Evolutionary conservation across 2,329 filamentous ascomycete genomes (phyloP), one percentile per base, ranked within the genome.

Genomic region (Mycosphaerella sp.): DNA sequence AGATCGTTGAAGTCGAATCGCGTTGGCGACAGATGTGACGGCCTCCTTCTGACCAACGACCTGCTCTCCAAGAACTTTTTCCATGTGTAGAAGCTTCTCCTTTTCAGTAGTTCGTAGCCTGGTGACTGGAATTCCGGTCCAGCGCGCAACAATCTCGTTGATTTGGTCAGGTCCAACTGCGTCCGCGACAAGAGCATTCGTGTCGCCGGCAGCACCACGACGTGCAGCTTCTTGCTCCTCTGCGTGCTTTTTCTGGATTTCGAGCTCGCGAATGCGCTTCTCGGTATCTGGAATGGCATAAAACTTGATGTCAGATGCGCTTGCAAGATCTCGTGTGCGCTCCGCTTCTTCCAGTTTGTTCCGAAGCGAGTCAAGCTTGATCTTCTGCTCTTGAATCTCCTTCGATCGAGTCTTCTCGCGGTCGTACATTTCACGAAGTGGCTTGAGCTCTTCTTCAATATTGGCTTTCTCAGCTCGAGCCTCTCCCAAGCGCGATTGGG

Each of bases 11-110:
- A 98, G 81, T 60, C 93, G 85, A 67, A 98, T 98, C 50, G 93
- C 90, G 66, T 98, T 97, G 51, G 92, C 92, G 32, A 98, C 93
- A 1, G 91, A 89, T 53, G 82, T 80, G 46, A 97, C 93, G 32
- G 93, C 93, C 74, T 98, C 93, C 69, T 84, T 89, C 73, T 98
- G 93, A 48, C 93, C 93, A 49, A 98, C 84, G 14, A 98, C 93
- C 23, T 95, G 75, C 70, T 90, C 87, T 61, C 81, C 77, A 6
- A 98, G 83, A 45, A 86, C 84, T 67, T 82, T 86, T 74, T 98
- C 93, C 93, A 98, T 98, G 67, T 95, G 81, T 59, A 98, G 81
- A n/a, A 98, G 80, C 78, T 97, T 97, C 71, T 98, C 93, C 75
- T 95, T 97, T 74, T 98, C 93, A 0, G 90, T 87, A 0, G 93